These are phyloP conservation scores for Trichoderma arundinaceum DNA, from an alignment of 2,329 filamentous ascomycete genomes.

Conservation along the genomic window DNA sequence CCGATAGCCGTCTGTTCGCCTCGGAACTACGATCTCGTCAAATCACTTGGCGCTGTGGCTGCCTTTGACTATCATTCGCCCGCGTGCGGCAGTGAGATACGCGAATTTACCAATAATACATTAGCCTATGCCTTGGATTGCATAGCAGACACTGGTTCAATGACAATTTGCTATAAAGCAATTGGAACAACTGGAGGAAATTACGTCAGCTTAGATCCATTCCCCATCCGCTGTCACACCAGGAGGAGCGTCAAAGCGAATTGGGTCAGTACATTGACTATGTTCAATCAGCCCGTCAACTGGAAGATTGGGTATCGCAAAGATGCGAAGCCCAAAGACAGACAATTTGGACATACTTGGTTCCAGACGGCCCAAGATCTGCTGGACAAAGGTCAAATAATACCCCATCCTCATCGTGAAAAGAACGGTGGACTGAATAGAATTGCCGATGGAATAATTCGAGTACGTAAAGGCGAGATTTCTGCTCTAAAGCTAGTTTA, in stretches of 20 bases:
- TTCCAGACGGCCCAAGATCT: neutral
- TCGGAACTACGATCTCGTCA: too few relatives aligned
- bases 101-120: conserved; percentile 35
- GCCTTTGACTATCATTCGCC: conserved; percentile 50
- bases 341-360: neutral
- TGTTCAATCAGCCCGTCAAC: neutral
- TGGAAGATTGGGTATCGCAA: conserved; percentile 5
- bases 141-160: conserved; percentile 38
- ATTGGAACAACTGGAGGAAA: conserved; percentile 40
- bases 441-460: neutral
- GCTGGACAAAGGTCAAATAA: neutral
- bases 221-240: conserved; percentile 37
- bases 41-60: conserved; percentile 47
- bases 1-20: too few relatives aligned
- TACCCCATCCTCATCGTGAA: neutral
- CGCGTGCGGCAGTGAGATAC: conserved; percentile 36
- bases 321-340: neutral
- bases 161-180: conserved; percentile 46
- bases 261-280: conserved; percentile 36
- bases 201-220: conserved; percentile 36
- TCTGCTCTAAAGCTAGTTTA: conserved; percentile 5
- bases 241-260: conserved; percentile 35
- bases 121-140: conserved; percentile 47
- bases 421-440: neutral
- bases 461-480: neutral